phyloP scores from a whole-genome alignment of 1,139 yeast species.

The Pneumocystis sp. region DNA sequence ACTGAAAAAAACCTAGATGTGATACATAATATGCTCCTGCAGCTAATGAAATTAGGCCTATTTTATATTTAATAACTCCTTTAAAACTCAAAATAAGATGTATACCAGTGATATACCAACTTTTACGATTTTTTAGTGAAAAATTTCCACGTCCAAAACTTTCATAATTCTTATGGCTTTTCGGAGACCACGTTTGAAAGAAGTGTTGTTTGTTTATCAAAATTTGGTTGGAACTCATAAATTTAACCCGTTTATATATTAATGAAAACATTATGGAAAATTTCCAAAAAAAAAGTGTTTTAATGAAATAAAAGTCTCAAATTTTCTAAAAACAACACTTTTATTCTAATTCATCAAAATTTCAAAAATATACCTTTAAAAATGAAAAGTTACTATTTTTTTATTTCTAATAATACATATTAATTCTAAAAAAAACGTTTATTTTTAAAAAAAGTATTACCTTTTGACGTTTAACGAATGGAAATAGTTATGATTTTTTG shows the following conservation, averaged over 20 bases:
- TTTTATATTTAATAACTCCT: not conserved
- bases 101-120: not conserved
- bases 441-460: no score
- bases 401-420: no score
- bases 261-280: not conserved
- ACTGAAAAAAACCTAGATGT: not conserved
- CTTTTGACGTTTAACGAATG: no score
- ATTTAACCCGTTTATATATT: not conserved
- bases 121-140: not conserved
- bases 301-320: not conserved
- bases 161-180: not conserved
- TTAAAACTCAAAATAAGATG: not conserved
- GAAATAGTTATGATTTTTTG: no score
- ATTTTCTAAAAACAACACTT: no score
- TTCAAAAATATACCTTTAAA: not conserved
- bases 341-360: not conserved
- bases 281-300: constrained; percentile 13
- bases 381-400: no score
- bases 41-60: not conserved
- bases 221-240: not conserved
- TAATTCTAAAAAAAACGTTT: no score
- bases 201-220: not conserved
- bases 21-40: not conserved
- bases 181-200: not conserved
- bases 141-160: not conserved